Conservation (phyloP, 179 eudicot genomes). For the Patellifolia procumbens region DNA sequence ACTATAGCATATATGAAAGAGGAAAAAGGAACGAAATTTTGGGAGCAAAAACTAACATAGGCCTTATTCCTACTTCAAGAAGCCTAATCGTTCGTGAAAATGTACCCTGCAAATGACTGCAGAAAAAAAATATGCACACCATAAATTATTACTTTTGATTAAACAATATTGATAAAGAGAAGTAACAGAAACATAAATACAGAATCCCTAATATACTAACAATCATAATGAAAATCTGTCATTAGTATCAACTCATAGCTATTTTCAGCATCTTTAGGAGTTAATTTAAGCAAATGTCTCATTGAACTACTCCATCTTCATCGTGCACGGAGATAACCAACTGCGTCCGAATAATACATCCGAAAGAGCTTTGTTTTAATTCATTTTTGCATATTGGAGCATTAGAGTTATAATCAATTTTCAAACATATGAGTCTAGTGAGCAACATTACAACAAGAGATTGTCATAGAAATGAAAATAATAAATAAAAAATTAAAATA, state of each 20-base stretch:
- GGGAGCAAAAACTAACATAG: constrained; percentile 55
- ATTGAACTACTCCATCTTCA: not conserved
- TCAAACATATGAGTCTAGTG: too few species aligned
- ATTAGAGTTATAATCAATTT: too few species aligned
- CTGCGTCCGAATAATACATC: not conserved
- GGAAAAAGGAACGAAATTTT: too few species aligned
- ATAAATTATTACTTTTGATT: too few species aligned
- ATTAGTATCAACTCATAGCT: not conserved
- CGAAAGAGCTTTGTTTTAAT: too few species aligned
- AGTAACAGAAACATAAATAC: not conserved
- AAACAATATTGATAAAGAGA: not conserved
- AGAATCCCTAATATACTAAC: too few species aligned
- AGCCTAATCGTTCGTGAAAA: constrained; percentile 85
- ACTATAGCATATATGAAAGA: too few species aligned
- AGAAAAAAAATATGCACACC: constrained; percentile 5
- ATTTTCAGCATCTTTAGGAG: not conserved
- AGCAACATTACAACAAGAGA: too few species aligned
- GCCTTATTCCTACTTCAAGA: constrained; percentile 91
- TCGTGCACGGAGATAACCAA: not conserved
- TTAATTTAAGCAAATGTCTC: constrained; percentile 10
- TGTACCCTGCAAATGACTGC: constrained; percentile 97
- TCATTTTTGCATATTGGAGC: too few species aligned
- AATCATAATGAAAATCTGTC: not conserved
- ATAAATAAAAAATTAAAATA: too few species aligned
- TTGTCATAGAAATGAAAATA: too few species aligned